phyloP scores from a whole-genome alignment of 495 filamentous ascomycete genomes.

The Xanthoparmelia taractica region DNA sequence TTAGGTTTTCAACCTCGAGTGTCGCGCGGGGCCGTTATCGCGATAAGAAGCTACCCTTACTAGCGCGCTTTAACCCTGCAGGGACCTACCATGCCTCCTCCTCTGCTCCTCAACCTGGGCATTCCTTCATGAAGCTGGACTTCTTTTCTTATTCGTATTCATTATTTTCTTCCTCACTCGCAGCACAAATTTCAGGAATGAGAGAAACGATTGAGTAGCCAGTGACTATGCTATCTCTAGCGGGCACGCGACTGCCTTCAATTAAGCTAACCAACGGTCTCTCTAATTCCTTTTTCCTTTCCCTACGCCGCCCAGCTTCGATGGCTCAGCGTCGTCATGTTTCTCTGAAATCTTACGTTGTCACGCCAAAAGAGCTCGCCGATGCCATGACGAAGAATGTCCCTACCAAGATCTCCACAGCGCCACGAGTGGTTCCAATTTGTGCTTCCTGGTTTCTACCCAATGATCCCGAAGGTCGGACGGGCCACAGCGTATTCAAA shows the following conservation, averaged over 20 bases:
- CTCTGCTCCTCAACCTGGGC: background rate
- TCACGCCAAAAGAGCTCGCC: slow-evolving; percentile 74
- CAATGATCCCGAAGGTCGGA: slow-evolving; percentile 69
- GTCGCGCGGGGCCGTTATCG: background rate
- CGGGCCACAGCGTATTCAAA: slow-evolving; percentile 66
- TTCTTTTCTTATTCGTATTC: background rate
- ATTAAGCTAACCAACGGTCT: background rate
- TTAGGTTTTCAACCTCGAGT: no score
- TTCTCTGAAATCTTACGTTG: slow-evolving; percentile 69
- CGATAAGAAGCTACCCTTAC: slow-evolving; percentile 10
- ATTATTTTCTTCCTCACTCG: background rate
- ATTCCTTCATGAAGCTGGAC: background rate
- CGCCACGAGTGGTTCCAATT: slow-evolving; percentile 74
- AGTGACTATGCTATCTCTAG: background rate
- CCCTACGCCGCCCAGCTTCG: background rate
- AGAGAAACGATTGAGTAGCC: background rate
- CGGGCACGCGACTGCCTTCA: background rate
- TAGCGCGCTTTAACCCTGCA: background rate
- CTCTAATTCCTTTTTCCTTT: background rate
- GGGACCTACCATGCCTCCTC: background rate
- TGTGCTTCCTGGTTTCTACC: slow-evolving; percentile 96
- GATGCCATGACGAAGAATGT: slow-evolving; percentile 72
- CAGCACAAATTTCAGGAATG: background rate
- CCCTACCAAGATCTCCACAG: slow-evolving; percentile 61
- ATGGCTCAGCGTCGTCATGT: slow-evolving; percentile 34